Evolutionary conservation across 495 filamentous ascomycete genomes (phyloP), one percentile per base, ranked within the genome.

Genomic region (Annulohypoxylon bovei): DNA sequence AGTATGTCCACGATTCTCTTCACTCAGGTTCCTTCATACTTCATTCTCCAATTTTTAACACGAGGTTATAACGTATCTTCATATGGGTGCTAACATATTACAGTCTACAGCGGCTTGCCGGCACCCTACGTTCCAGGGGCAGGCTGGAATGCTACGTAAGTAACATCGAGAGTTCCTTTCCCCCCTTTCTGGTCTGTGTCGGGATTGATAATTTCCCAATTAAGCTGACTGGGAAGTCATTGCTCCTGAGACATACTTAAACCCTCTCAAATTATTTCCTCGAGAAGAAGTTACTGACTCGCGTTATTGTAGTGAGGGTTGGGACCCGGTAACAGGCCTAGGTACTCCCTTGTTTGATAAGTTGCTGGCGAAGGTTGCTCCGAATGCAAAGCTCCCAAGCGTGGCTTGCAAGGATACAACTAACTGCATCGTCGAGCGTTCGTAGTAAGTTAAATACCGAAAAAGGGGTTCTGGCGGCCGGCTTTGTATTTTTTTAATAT

Each of bases 131-230:
- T 88, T 9, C 81, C 81, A 0, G 82, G 84, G 56, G 88, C 89
- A 0, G 81, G 86, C 30, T 93, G 87, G 87, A 87, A 89, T 72
- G 86, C 87, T 7, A 85, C 83, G n/a, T n/a, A n/a, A n/a, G n/a
- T n/a, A n/a, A n/a, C n/a, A n/a, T n/a, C n/a, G n/a, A n/a, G n/a
- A n/a, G n/a, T n/a, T n/a, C n/a, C n/a, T n/a, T n/a, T n/a, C n/a
- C n/a, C n/a, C n/a, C n/a, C n/a, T n/a, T n/a, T n/a, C n/a, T n/a
- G n/a, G n/a, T n/a, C n/a, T n/a, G n/a, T n/a, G n/a, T n/a, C n/a
- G n/a, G n/a, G n/a, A n/a, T n/a, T n/a, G n/a, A n/a, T n/a, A n/a
- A n/a, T n/a, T n/a, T n/a, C n/a, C n/a, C n/a, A n/a, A n/a, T n/a
- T n/a, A n/a, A n/a, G n/a, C n/a, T n/a, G n/a, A n/a, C n/a, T n/a